phyloP scores from a whole-genome alignment of 805 yeast genomes.

The Candida patagonica region DNA sequence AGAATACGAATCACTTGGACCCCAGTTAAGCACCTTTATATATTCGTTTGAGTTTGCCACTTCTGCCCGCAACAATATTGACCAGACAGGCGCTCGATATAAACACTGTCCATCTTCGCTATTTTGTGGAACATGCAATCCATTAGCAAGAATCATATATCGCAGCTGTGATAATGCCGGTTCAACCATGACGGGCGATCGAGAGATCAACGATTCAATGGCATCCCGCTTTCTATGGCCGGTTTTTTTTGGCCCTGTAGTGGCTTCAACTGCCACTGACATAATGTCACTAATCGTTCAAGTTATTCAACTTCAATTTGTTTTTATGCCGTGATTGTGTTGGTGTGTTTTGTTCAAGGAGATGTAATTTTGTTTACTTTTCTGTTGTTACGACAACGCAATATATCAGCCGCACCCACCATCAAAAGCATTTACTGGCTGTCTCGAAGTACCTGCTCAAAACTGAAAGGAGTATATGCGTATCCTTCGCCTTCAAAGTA shows the following conservation, averaged over 20 bases:
- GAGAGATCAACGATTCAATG: constrained; percentile 38
- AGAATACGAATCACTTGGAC: constrained; percentile 49
- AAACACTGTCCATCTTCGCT: constrained; percentile 40
- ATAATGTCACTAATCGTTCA: no score
- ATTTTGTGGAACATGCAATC: constrained; percentile 22
- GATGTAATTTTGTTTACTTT: neutral
- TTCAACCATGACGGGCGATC: constrained; percentile 33
- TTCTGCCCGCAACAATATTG: constrained; percentile 57
- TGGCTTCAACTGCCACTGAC: neutral
- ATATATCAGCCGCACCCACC: neutral
- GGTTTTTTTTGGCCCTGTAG: neutral
- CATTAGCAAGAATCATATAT: constrained; percentile 42
- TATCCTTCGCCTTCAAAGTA: constrained; percentile 96
- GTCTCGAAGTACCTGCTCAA: constrained; percentile 25
- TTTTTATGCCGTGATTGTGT: no score
- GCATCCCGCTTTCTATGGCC: constrained; percentile 38
- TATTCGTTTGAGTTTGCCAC: constrained; percentile 50
- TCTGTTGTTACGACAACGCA: neutral
- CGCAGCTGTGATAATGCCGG: constrained; percentile 46
- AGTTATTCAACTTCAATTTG: no score
- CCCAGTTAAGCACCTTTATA: constrained; percentile 40
- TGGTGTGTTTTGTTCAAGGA: neutral
- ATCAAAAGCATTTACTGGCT: no score
- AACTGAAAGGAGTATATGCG: constrained; percentile 77
- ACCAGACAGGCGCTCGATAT: constrained; percentile 73